A percentile compares a stretch with the other conserved stretches of the same genome.
phyloP scores from a whole-genome alignment of 2,329 filamentous ascomycete species.

The Fusarium chaquense region DNA sequence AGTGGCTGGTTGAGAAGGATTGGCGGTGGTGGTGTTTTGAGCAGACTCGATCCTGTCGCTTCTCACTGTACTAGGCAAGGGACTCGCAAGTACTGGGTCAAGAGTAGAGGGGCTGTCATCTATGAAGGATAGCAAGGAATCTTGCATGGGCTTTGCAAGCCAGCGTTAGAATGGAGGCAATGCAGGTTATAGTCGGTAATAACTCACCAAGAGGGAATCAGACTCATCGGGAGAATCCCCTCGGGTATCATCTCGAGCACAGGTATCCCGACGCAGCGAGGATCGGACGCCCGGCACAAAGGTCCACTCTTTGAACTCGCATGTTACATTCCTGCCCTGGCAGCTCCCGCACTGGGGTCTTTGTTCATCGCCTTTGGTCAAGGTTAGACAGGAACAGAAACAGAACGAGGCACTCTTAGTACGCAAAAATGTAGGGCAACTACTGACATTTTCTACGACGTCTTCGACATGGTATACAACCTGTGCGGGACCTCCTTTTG shows the following conservation, averaged over 20 bases:
- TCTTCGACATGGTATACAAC: conserved; percentile 34
- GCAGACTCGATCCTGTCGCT: background rate
- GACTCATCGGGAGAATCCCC: background rate
- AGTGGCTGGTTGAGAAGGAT: background rate
- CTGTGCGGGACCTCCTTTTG: conserved; percentile 29
- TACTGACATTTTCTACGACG: conserved; percentile 33
- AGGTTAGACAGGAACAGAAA: background rate
- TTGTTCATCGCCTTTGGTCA: conserved; percentile 24
- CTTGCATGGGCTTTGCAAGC: conserved; percentile 3
- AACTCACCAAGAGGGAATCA: conserved; percentile 9
- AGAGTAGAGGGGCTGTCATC: conserved; percentile 11
- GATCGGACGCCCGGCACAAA: conserved; percentile 25
- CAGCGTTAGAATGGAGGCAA: background rate
- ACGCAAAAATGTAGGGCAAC: no score
- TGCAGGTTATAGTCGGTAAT: fast-evolving
- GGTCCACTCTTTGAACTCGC: conserved; percentile 38
- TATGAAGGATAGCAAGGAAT: conserved; percentile 10
- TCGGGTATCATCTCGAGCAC: background rate
- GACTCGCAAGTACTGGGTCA: background rate
- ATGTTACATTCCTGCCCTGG: conserved; percentile 27
- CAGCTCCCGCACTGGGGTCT: conserved; percentile 33
- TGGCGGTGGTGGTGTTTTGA: background rate
- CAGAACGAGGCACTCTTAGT: no score
- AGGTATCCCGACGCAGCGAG: conserved; percentile 2
- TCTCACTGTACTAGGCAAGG: background rate